Evolutionary conservation across 2,329 filamentous ascomycete genomes (phyloP).

Genomic region (Aspergillus hortae): DNA sequence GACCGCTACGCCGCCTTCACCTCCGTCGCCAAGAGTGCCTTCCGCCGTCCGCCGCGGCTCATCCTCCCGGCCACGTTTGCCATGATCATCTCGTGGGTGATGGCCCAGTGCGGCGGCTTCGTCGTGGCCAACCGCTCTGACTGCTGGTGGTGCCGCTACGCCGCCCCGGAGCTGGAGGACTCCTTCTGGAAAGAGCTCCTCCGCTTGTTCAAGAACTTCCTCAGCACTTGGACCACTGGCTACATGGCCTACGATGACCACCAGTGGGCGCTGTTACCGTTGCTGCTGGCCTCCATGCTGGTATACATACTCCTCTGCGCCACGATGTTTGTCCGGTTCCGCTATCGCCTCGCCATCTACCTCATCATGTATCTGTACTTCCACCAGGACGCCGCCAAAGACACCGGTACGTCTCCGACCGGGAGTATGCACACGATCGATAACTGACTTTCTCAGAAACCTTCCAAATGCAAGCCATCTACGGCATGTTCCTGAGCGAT

Average conservation of each 20-base stretch:
- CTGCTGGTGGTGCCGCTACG: conserved; percentile 51
- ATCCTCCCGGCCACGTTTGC: conserved; percentile 53
- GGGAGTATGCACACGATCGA: no score
- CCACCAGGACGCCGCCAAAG: conserved; percentile 43
- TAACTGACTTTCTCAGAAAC: conserved; percentile 41
- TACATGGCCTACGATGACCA: conserved; percentile 54
- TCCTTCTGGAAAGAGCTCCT: conserved; percentile 45
- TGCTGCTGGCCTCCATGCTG: conserved; percentile 50
- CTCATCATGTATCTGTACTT: conserved; percentile 48
- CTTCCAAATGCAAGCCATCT: conserved; percentile 52
- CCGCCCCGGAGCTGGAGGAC: conserved; percentile 44
- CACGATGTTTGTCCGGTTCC: conserved; percentile 44
- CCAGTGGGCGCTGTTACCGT: conserved; percentile 53
- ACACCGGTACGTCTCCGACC: conserved; percentile 41
- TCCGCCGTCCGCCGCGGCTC: conserved; percentile 51
- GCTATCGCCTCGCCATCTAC: conserved; percentile 46
- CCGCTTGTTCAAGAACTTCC: conserved; percentile 44
- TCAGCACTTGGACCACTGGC: conserved; percentile 49
- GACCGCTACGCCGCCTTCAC: conserved; percentile 44
- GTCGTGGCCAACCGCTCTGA: conserved; percentile 47
- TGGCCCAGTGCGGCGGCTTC: conserved; percentile 50
- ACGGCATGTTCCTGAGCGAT: conserved; percentile 52
- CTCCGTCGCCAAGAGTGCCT: conserved; percentile 51
- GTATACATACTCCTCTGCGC: conserved; percentile 49
- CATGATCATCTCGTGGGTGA: conserved; percentile 48